Evolutionary conservation across 352 stramenopile genomes (phyloP), one percentile per base, ranked within the genome.

Genomic region (Elongisporangium senticosum): DNA sequence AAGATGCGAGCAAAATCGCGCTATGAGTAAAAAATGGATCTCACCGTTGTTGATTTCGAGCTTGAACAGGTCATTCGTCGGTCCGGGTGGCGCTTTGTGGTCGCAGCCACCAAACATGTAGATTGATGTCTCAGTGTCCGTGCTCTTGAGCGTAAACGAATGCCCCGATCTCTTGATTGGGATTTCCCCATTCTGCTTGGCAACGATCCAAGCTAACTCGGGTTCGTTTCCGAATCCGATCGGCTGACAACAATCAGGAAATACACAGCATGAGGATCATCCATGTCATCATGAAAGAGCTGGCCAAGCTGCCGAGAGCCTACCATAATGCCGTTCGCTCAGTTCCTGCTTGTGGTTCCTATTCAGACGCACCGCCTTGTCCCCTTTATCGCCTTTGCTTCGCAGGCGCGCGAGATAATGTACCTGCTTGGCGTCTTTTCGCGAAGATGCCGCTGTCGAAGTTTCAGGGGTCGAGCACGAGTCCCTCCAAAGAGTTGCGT

Each of bases 111-210:
- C 86, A 62, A 94, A 94, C 67, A 94, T 83, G 57, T 90, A 95
- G 48, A 92, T 69, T 7, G 65, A 65, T 5, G 82, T 89, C 65
- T 91, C 85, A 0, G 59, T 71, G 10, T 90, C 83, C 0, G 76
- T 77, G 56, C 68, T 87, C 56, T 89, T 87, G 39, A 98, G 69
- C 10, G 93, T 98, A 66, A 98, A 97, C 20, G 92, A 96, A 68
- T 98, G 95, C 7, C 96, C 94, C 1, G 94, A 98, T 49, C 95
- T 80, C 69, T 98, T 98, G 6, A 95, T 83, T 10, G 96, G 96
- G 19, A 97, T 75, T 43, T 98, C 93, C 37, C 95, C 96, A 52
- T 77, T 87, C 65, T 97, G 97, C 58, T 93, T 96, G 47, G 89
- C 88, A 39, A 73, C 69, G 51, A 86, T 68, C 95, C 96, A 98